Base-by-base conservation (phyloP, 2,329 filamentous ascomycete genomes). In the Penicillium crustosum region DNA sequence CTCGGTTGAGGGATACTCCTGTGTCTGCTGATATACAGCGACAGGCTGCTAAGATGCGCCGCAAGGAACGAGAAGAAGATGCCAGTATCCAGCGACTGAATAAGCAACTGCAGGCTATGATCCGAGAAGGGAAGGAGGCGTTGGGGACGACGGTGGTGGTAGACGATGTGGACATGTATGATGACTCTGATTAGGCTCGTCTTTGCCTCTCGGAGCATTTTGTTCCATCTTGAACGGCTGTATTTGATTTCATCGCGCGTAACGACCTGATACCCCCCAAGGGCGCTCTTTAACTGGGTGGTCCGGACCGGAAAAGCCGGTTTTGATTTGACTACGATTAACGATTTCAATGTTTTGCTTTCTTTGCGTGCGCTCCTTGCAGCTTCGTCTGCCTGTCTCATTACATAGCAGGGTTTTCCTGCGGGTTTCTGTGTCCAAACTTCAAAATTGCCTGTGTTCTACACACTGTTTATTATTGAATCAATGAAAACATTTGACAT, bases 51-150 rank as follows among this genome's bases (percentile, higher is more conserved):
- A 83, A 86, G 69, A 84, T 88, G 63, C 81, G 86, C 25, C 84
- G 85, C 50, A 89, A 90, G 57, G 91, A 96, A 67, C 82, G 86
- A 45, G 88, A 93, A 66, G 84, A 90, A 8, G 92, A 97, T 66
- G 85, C 87, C 43, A 87, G 89, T 52, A 89, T 97, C 66, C 86
- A 86, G 49, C 85, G 88, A 27, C 86, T 97, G 75, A 95, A 94
- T 70, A 82, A 85, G 48, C 86, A 89, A 66, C 78, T 97, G 48
- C 85, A 89, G 69, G 89, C 88, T 35, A 91, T 99, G 89, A 95
- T 99, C 54, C 83, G 87, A 2, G 89, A 97, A 74, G 94, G 93
- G 0, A 89, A 89, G 66, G 89, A 94, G 73, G 94, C 94, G 2
- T 77, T 99, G 19, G 93, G 88, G 2, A 89, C 89, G 21, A 89